A percentile compares a stretch with the other conserved stretches of the same genome.
Conservation (phyloP, 2,329 filamentous ascomycete genomes). For the Chalaropsis ovoidea region DNA sequence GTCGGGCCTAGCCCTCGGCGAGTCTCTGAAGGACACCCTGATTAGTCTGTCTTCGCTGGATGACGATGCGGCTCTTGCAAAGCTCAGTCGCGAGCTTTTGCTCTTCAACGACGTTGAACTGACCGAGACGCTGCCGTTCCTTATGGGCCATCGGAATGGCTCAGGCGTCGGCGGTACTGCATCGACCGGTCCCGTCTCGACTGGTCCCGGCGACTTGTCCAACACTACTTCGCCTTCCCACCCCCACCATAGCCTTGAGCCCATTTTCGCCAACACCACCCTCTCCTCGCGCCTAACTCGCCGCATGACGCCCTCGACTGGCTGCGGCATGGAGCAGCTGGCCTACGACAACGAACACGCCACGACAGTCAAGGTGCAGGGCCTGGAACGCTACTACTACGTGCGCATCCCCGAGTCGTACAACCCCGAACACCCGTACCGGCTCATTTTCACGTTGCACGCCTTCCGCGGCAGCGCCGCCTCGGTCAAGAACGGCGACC, state of each 20-base stretch:
- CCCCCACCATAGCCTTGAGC: not conserved
- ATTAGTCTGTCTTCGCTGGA: not conserved
- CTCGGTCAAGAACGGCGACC: slow-evolving; percentile 32
- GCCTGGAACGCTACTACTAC: slow-evolving; percentile 34
- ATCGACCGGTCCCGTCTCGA: not conserved
- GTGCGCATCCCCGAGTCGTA: slow-evolving; percentile 35
- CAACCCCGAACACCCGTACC: slow-evolving; percentile 34
- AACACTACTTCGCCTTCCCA: not conserved
- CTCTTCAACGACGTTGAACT: not conserved
- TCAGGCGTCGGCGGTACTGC: not conserved
- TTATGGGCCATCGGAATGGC: not conserved
- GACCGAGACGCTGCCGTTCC: not conserved
- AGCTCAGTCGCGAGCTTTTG: not conserved
- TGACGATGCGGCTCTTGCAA: not conserved
- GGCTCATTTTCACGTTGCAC: slow-evolving; percentile 37
- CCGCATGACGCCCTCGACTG: slow-evolving; percentile 22
- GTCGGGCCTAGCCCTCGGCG: not conserved
- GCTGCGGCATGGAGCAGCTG: slow-evolving; percentile 32
- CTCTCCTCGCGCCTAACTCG: not conserved
- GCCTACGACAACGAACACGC: slow-evolving; percentile 30
- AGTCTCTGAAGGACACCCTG: not conserved
- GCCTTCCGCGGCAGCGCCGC: slow-evolving; percentile 34
- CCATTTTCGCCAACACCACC: not conserved
- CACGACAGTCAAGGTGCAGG: slow-evolving; percentile 32
- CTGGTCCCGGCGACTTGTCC: not conserved